Evolutionary conservation across 345 rosid species (phyloP).

Genomic region (Populus simonii): DNA sequence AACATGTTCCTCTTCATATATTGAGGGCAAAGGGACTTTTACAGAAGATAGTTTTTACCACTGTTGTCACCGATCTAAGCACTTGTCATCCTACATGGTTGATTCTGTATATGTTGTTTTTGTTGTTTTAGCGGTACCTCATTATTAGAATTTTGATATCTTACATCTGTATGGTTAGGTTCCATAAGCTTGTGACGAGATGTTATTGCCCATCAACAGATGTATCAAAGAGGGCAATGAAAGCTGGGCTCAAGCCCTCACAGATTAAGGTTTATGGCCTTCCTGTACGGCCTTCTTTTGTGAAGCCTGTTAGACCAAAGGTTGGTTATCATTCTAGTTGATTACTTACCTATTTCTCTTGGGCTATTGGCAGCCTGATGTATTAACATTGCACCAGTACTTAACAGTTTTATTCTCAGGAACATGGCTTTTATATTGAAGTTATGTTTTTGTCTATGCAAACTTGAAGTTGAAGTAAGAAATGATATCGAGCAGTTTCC

Average conservation of each 20-base stretch:
- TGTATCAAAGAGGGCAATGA: constrained; percentile 81
- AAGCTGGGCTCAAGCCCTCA: constrained; percentile 78
- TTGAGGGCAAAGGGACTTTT: constrained; percentile 84
- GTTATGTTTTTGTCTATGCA: background rate
- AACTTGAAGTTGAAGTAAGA: background rate
- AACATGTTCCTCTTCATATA: constrained; percentile 96
- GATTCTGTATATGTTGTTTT: constrained; percentile 10
- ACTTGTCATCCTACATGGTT: constrained; percentile 99
- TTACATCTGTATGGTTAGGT: constrained; percentile 45
- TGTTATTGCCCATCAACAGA: constrained; percentile 95
- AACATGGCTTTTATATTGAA: background rate
- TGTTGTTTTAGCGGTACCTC: constrained; percentile 1
- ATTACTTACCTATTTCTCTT: background rate
- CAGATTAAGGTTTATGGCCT: constrained; percentile 95
- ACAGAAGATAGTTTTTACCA: constrained; percentile 85
- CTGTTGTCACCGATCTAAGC: constrained; percentile 91
- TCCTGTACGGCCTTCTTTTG: constrained; percentile 96
- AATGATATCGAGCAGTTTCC: background rate
- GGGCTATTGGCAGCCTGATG: background rate
- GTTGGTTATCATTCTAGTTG: constrained; percentile 34
- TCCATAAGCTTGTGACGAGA: constrained; percentile 99
- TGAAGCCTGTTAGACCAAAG: constrained; percentile 90
- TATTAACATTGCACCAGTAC: background rate
- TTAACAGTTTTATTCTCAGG: background rate
- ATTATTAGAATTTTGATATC: constrained; percentile 15